Evolutionary conservation across 371 early-diverging fungal genomes (phyloP).

Genomic region (Actinomortierella ambigua): DNA sequence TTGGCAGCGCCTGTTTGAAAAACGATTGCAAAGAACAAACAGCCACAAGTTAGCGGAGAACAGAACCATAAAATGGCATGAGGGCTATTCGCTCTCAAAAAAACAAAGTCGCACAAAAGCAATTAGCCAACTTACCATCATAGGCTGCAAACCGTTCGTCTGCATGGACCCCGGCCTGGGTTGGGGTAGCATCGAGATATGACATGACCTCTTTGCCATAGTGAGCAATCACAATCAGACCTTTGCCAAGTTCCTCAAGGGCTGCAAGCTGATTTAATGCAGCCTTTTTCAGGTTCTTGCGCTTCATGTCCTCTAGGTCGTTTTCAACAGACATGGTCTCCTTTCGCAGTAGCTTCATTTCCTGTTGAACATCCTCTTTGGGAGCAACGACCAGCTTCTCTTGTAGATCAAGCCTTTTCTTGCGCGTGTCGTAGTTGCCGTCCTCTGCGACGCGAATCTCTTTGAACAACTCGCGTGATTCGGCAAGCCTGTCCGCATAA

Average conservation of each 20-base stretch:
- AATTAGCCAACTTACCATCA: constrained; percentile 16
- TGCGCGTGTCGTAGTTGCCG: constrained; percentile 33
- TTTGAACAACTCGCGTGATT: constrained; percentile 38
- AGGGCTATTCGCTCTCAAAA: neutral
- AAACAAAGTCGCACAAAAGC: neutral
- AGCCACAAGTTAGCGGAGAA: neutral
- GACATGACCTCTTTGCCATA: constrained; percentile 31
- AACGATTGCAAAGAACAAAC: neutral
- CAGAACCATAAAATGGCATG: neutral
- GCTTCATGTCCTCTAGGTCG: constrained; percentile 38
- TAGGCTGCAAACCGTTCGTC: constrained; percentile 33
- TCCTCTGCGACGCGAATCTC: constrained; percentile 41
- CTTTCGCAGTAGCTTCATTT: constrained; percentile 32
- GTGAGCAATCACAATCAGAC: constrained; percentile 31
- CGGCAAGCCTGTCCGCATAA: constrained; percentile 20
- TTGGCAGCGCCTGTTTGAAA: constrained; percentile 30
- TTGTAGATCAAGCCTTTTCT: constrained; percentile 35
- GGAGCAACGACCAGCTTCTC: constrained; percentile 12
- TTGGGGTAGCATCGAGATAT: constrained; percentile 31
- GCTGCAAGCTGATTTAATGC: constrained; percentile 26
- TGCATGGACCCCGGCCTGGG: constrained; percentile 33
- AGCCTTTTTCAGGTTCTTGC: constrained; percentile 33
- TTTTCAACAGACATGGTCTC: constrained; percentile 37
- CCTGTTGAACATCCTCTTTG: constrained; percentile 27
- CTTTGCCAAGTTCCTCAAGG: constrained; percentile 39